phyloP scores from a whole-genome alignment of 1,284 basidiomycete species.

The Bjerkandera adusta region DNA sequence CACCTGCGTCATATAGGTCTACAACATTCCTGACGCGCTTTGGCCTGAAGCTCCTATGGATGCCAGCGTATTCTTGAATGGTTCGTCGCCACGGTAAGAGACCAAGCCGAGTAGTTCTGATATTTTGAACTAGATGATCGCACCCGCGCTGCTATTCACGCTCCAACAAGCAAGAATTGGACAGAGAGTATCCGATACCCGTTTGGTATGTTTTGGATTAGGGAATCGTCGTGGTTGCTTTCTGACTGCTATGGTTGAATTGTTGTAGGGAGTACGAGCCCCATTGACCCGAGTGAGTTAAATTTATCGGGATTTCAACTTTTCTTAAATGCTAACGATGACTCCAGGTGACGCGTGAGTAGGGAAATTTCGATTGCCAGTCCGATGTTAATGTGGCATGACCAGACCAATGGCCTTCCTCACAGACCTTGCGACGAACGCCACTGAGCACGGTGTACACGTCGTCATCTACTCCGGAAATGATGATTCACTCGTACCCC shows the following conservation, averaged over 20 bases:
- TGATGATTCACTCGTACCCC: slow-evolving; percentile 63
- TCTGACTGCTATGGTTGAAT: background rate
- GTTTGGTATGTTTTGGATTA: slow-evolving; percentile 12
- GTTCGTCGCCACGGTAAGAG: slow-evolving; percentile 32
- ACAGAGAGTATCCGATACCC: slow-evolving; percentile 29
- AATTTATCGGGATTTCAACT: background rate
- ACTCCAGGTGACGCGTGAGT: background rate
- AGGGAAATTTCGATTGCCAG: background rate
- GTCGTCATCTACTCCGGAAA: slow-evolving; percentile 67
- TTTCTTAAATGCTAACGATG: background rate
- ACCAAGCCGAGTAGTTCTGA: background rate
- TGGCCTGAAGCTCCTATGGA: slow-evolving; percentile 33
- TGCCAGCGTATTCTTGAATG: slow-evolving; percentile 51
- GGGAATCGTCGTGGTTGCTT: too few relatives aligned
- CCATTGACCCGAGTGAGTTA: background rate
- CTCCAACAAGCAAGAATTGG: slow-evolving; percentile 66
- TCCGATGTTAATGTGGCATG: too few relatives aligned
- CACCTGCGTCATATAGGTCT: slow-evolving; percentile 22
- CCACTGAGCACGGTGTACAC: slow-evolving; percentile 44
- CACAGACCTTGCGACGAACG: slow-evolving; percentile 61
- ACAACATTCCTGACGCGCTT: slow-evolving; percentile 34
- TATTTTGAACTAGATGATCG: slow-evolving; percentile 41
- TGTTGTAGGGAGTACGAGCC: background rate
- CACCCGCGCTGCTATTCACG: slow-evolving; percentile 61
- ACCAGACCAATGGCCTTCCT: slow-evolving; percentile 62